Evolutionary conservation across 768 basidiomycete genomes (phyloP).

Genomic region (Kwoniella dendrophila): DNA sequence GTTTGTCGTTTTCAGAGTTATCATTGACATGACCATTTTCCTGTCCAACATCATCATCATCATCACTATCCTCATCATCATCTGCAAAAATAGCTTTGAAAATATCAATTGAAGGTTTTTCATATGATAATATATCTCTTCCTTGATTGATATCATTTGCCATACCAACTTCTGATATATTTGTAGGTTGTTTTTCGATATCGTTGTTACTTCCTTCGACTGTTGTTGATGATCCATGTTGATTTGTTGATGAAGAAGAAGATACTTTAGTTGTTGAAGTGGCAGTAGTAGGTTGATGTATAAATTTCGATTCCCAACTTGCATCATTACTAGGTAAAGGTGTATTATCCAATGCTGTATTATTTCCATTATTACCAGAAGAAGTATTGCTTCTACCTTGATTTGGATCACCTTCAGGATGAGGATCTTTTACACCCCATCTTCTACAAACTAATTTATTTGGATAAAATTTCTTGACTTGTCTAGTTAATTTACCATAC

Average conservation of each 20-base stretch:
- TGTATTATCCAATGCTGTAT: slow-evolving; percentile 9
- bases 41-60: slow-evolving; percentile 64
- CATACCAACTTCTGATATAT: slow-evolving; percentile 76
- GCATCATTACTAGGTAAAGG: slow-evolving; percentile 47
- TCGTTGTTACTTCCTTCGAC: not conserved
- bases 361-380: not conserved
- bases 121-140: slow-evolving; percentile 80
- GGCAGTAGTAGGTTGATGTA: slow-evolving; percentile 29
- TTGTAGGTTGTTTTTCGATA: slow-evolving; percentile 33
- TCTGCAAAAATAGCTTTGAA: slow-evolving; percentile 99
- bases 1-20: not conserved
- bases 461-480: slow-evolving; percentile 74
- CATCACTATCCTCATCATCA: slow-evolving; percentile 83
- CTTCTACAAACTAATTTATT: slow-evolving; percentile 85
- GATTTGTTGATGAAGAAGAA: not conserved
- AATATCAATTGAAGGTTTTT: slow-evolving; percentile 83
- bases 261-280: not conserved
- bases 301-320: slow-evolving; percentile 49
- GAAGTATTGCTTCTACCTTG: not conserved
- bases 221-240: not conserved
- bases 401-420: slow-evolving; percentile 60
- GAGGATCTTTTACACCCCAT: slow-evolving; percentile 87
- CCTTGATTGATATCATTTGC: slow-evolving; percentile 93
- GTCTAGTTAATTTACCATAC: slow-evolving; percentile 86
- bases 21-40: slow-evolving; percentile 19